Evolutionary conservation across 192 early-diverging fungal species (phyloP).

Genomic region (Linnemannia exigua): DNA sequence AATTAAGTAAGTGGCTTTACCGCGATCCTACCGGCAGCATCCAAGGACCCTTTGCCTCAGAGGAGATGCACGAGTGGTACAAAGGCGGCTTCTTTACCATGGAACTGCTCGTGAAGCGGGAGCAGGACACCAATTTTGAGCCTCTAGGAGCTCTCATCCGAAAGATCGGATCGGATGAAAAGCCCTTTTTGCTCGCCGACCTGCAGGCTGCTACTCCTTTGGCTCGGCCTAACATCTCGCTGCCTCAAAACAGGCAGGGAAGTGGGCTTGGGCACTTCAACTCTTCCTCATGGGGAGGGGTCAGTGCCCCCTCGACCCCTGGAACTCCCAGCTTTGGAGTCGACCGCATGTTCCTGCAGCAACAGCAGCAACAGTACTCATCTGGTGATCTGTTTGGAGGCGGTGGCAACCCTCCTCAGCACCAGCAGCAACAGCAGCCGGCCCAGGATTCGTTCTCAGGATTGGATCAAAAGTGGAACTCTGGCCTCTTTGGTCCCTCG

Average conservation of each 20-base stretch:
- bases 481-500: background rate
- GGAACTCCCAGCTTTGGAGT: constrained; percentile 25
- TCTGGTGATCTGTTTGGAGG: constrained; percentile 18
- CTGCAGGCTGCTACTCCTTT: background rate
- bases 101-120: constrained; percentile 83
- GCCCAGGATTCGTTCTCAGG: constrained; percentile 15
- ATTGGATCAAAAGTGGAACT: background rate
- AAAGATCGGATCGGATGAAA: constrained; percentile 74
- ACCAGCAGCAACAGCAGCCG: background rate
- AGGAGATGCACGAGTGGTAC: constrained; percentile 98
- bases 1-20: constrained; percentile 78
- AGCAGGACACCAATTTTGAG: constrained; percentile 82
- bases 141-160: constrained; percentile 76
- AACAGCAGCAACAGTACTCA: constrained; percentile 11
- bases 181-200: constrained; percentile 69
- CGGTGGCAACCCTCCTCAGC: constrained; percentile 2
- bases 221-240: constrained; percentile 33
- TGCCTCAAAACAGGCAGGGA: constrained; percentile 1
- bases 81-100: constrained; percentile 84
- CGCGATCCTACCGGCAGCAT: constrained; percentile 85
- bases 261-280: background rate
- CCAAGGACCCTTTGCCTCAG: constrained; percentile 88
- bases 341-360: constrained; percentile 19
- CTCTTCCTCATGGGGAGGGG: constrained; percentile 8
- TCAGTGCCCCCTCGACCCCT: constrained; percentile 27